These are phyloP conservation scores for Saccharomyces mikatae DNA, from an alignment of 805 yeast species.

Conservation along the genomic window DNA sequence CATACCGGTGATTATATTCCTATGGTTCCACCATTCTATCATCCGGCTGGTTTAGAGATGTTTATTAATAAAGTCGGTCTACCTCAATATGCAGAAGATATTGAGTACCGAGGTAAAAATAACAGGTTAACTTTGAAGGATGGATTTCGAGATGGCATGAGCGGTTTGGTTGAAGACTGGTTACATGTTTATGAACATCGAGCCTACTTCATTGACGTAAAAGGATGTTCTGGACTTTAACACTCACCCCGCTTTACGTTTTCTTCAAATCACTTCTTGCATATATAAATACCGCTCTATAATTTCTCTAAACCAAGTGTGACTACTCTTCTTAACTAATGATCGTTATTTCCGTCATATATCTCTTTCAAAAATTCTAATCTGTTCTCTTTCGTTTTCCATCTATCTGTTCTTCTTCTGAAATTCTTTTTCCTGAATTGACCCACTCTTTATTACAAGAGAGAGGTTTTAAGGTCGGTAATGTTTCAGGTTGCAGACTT, in stretches of 20 bases:
- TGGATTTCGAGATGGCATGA: background rate
- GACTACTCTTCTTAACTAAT: background rate
- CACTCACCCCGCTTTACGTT: background rate
- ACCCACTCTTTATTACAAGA: background rate
- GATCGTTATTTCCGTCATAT: background rate
- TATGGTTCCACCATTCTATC: constrained; percentile 44
- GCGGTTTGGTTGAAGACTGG: constrained; percentile 10
- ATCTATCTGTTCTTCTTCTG: background rate
- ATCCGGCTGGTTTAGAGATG: constrained; percentile 48
- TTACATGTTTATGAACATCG: constrained; percentile 33
- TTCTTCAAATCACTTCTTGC: background rate
- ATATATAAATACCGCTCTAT: background rate
- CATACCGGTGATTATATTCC: constrained; percentile 57
- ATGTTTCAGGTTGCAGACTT: constrained; percentile 6
- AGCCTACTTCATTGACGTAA: constrained; percentile 31
- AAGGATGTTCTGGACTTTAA: constrained; percentile 27
- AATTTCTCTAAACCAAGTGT: background rate
- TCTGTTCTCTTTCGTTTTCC: background rate
- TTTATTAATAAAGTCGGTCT: constrained; percentile 33
- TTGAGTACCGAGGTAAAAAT: constrained; percentile 20
- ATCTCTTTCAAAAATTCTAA: background rate
- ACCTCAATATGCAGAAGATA: constrained; percentile 26
- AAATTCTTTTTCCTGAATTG: constrained; percentile 1
- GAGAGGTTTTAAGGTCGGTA: constrained; percentile 9
- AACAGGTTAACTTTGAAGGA: constrained; percentile 2